These are phyloP conservation scores for Staphylotrichum tortipilum DNA, from an alignment of 495 filamentous ascomycete species.

Conservation along the genomic window DNA sequence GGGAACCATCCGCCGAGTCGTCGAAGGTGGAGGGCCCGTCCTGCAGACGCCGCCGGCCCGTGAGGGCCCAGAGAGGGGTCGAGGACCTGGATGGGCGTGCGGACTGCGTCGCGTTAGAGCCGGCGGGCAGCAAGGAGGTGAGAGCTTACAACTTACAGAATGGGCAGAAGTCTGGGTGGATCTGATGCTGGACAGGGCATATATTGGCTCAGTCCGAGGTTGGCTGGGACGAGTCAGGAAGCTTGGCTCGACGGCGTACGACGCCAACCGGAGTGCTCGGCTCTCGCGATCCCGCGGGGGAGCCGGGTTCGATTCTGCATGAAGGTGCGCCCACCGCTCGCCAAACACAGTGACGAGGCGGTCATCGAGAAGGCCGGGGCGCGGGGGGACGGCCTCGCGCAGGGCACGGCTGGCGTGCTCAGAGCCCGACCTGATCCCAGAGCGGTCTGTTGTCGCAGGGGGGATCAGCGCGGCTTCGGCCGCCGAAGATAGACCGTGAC, in stretches of 20 bases:
- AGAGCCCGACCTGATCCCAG: conserved; percentile 1
- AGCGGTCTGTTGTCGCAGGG: conserved; percentile 7
- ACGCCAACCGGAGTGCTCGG: not conserved
- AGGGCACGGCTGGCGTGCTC: conserved; percentile 10
- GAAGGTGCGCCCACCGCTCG: conserved; percentile 23
- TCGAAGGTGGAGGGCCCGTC: not conserved
- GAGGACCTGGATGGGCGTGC: conserved; percentile 2
- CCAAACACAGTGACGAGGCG: conserved; percentile 22
- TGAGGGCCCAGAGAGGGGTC: not conserved
- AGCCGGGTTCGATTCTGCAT: conserved; percentile 14
- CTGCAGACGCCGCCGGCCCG: not conserved
- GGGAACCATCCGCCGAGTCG: not conserved
- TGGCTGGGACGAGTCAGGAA: conserved; percentile 5
- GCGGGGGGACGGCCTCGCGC: conserved; percentile 13
- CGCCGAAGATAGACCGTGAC: conserved; percentile 1
- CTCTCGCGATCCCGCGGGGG: conserved; percentile 7
- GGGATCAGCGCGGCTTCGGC: not conserved
- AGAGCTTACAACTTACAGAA: too few relatives aligned
- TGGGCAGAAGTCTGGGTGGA: conserved; percentile 14
- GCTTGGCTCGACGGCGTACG: conserved; percentile 16
- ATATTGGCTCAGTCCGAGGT: conserved; percentile 2
- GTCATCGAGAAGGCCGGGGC: conserved; percentile 18
- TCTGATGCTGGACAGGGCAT: conserved; percentile 15
- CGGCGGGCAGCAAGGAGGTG: too few relatives aligned
- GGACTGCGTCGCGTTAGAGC: conserved; percentile 7